These are phyloP conservation scores for Penicillium atrosanguineum DNA, from an alignment of 495 filamentous ascomycete genomes.

Conservation along the genomic window DNA sequence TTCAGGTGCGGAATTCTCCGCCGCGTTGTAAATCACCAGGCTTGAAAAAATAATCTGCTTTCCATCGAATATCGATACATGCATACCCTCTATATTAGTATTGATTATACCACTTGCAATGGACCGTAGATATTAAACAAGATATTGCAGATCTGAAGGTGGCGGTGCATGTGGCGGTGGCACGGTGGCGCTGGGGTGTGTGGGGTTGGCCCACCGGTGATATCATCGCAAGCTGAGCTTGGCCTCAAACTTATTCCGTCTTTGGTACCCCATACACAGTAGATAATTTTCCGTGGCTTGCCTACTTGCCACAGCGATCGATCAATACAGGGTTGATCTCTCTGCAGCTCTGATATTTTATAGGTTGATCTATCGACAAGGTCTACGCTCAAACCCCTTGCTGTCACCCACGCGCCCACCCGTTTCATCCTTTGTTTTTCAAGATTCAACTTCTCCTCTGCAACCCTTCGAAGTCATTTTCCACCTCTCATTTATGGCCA, in stretches of 20 bases:
- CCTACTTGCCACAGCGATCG: neutral
- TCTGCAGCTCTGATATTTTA: constrained; percentile 3
- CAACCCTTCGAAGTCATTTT: neutral
- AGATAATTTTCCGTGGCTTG: neutral
- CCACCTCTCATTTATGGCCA: constrained; percentile 5
- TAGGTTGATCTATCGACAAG: constrained; percentile 14
- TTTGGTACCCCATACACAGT: neutral
- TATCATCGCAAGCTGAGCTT: constrained; percentile 19
- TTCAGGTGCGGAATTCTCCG: too few relatives aligned
- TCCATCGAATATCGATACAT: too few relatives aligned
- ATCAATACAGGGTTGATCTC: neutral
- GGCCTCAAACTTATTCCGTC: neutral
- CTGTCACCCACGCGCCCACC: constrained; percentile 8
- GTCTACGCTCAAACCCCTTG: constrained; percentile 9
- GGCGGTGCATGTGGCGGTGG: constrained; percentile 9
- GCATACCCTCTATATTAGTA: too few relatives aligned
- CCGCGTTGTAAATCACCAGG: too few relatives aligned
- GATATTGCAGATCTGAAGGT: neutral
- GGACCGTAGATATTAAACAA: too few relatives aligned
- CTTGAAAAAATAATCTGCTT: too few relatives aligned
- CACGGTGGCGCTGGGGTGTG: neutral
- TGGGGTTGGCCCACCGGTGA: constrained; percentile 22
- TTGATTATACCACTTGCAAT: too few relatives aligned
- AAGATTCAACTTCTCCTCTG: neutral
- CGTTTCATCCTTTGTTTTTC: constrained; percentile 7